phyloP scores from a whole-genome alignment of 1,139 yeast genomes.

The Candida dubliniensis region DNA sequence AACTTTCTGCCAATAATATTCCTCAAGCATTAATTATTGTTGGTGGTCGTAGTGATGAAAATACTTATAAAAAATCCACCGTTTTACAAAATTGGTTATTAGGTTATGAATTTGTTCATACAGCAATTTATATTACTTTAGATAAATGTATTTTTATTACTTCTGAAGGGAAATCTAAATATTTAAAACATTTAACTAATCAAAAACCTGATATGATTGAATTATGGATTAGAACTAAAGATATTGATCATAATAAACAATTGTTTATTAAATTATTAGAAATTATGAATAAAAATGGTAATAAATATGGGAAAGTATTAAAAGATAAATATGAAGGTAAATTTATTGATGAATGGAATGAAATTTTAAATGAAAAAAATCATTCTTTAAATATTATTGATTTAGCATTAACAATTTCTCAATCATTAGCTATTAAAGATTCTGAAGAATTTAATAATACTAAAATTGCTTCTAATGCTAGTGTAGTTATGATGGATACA shows the following conservation, averaged over 20 bases:
- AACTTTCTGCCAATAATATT: conserved; percentile 42
- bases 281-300: conserved; percentile 42
- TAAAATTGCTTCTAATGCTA: conserved; percentile 73
- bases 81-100: conserved; percentile 88
- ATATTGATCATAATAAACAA: conserved; percentile 68
- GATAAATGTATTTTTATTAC: conserved; percentile 69
- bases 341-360: conserved; percentile 77
- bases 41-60: conserved; percentile 84
- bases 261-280: conserved; percentile 62
- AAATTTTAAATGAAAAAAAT: conserved; percentile 43
- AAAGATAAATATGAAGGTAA: conserved; percentile 83
- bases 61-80: conserved; percentile 88
- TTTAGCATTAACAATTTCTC: conserved; percentile 50
- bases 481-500: conserved; percentile 76
- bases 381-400: conserved; percentile 51
- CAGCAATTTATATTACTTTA: conserved; percentile 66
- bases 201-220: conserved; percentile 48
- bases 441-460: conserved; percentile 69
- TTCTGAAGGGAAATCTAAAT: conserved; percentile 84
- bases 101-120: conserved; percentile 94
- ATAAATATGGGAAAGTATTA: conserved; percentile 61
- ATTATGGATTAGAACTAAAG: conserved; percentile 80
- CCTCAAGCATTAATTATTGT: conserved; percentile 65
- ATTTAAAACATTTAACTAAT: conserved; percentile 56
- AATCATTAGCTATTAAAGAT: conserved; percentile 73